Evolutionary conservation across 2,329 filamentous ascomycete genomes (phyloP).

Genomic region (Fusarium virguliforme): DNA sequence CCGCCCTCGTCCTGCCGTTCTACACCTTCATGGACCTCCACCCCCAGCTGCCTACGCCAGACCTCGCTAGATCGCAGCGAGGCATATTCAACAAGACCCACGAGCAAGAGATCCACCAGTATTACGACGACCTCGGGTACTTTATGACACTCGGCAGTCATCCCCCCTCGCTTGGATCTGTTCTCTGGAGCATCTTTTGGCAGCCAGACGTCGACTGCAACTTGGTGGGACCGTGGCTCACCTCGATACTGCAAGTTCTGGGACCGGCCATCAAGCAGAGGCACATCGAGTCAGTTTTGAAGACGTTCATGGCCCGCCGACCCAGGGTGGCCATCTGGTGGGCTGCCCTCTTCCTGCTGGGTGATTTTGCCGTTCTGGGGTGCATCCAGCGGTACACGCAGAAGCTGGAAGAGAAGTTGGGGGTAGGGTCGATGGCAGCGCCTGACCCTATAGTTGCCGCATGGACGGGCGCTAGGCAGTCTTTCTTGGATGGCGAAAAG

Average conservation of each 20-base stretch:
- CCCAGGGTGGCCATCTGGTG: slow-evolving; percentile 12
- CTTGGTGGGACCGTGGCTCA: slow-evolving; percentile 9
- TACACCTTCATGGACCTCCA: slow-evolving; percentile 9
- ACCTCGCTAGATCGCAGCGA: not conserved
- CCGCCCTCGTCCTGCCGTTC: slow-evolving; percentile 4
- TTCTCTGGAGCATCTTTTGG: slow-evolving; percentile 19
- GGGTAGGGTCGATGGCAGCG: not conserved
- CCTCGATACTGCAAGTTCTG: slow-evolving; percentile 6
- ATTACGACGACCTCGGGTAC: slow-evolving; percentile 9
- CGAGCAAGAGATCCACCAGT: slow-evolving; percentile 5
- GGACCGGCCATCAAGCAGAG: not conserved
- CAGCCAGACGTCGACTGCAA: slow-evolving; percentile 15
- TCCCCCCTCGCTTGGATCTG: slow-evolving; percentile 8
- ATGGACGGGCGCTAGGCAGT: slow-evolving; percentile 10
- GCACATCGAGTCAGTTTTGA: not conserved
- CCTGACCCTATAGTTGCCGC: slow-evolving; percentile 10
- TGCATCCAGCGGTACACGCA: slow-evolving; percentile 9
- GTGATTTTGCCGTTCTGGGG: not conserved
- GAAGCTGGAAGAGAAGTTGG: slow-evolving; percentile 1
- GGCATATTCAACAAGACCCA: not conserved
- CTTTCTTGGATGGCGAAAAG: slow-evolving; percentile 8
- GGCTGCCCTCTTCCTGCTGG: slow-evolving; percentile 11
- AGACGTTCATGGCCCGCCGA: slow-evolving; percentile 2
- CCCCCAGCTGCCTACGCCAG: not conserved
- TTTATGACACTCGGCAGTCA: slow-evolving; percentile 13